A percentile compares a stretch with the other conserved stretches of the same genome.
phyloP scores from a whole-genome alignment of 371 early-diverging fungal genomes.

The Mortierella sp. region DNA sequence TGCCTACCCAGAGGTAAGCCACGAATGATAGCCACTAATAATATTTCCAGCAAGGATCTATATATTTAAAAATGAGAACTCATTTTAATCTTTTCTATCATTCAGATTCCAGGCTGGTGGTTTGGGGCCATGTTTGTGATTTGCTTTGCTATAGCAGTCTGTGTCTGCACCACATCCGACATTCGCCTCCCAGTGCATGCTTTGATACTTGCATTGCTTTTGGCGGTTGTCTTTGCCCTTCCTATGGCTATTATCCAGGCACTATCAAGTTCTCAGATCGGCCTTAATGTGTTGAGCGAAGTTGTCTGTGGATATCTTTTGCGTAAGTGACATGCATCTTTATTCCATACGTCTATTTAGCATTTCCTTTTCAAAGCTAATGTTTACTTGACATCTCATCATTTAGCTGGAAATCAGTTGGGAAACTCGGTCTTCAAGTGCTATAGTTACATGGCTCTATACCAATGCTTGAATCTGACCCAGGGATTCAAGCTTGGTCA shows the following conservation, averaged over 20 bases:
- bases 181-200: constrained; percentile 76
- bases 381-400: neutral
- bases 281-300: constrained; percentile 80
- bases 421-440: constrained; percentile 63
- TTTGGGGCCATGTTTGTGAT: constrained; percentile 70
- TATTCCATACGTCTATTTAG: neutral
- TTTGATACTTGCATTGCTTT: constrained; percentile 71
- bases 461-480: constrained; percentile 62
- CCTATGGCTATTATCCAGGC: constrained; percentile 82
- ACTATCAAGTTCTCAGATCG: constrained; percentile 61
- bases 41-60: neutral
- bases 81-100: constrained; percentile 46
- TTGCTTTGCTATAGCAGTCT: constrained; percentile 71
- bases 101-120: constrained; percentile 82
- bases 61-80: constrained; percentile 47
- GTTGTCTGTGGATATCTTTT: constrained; percentile 64
- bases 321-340: constrained; percentile 24
- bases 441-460: constrained; percentile 66
- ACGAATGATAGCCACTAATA: neutral
- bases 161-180: constrained; percentile 66
- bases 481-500: constrained; percentile 48
- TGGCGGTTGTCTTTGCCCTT: constrained; percentile 77
- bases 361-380: constrained; percentile 39
- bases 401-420: constrained; percentile 61
- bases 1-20: constrained; percentile 69